Evolutionary conservation across 768 basidiomycete species (phyloP), one percentile per base, ranked within the genome.

Genomic region (Piloderma croceum): DNA sequence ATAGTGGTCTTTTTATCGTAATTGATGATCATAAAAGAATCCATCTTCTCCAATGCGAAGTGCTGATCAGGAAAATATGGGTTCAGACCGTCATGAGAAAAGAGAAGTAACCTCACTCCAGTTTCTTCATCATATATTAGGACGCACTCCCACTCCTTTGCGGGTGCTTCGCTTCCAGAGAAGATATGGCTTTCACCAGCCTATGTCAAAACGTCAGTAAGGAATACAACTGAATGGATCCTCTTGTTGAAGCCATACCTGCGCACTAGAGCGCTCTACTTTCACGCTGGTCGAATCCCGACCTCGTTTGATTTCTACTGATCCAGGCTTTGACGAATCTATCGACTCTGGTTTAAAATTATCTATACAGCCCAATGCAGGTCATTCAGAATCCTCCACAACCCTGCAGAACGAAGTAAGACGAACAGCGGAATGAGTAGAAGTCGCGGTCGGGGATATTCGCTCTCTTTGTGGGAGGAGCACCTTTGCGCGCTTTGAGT

Each of bases 81-180:
- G 42, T 31, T 33, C 13, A 18, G 11, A 27, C 25, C 17, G 24
- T 9, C 9, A 15, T 19, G 24, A 41, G 36, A 29, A 24, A 25
- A 35, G 12, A 24, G 11, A 17, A 31, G 27, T 24, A 18, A 36
- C 34, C 77, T 56, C 54, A 84, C 86, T 48, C 77, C 77, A 35
- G 74, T 67, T 39, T 77, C 81, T 52, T 85, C 83, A 55, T 90
- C 86, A 51, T 81, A 90, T 33, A 90, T 81, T 29, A 90, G 67
- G 6, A 89, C 76, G 47, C 87, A 90, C 37, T 88, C 83, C 49
- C 70, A 70, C 34, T 87, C 83, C 54, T 77, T 83, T 6, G 80
- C 71, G 2, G 73, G 59, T 12, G 64, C 64, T 51, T 84, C 83
- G 6, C 53, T 50, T 3, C 85, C 86, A 27, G 60, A 63, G 51